A percentile compares a stretch with the other conserved stretches of the same genome.
Conservation (phyloP, 2,329 filamentous ascomycete species). For the Pyrenophora graminea region DNA sequence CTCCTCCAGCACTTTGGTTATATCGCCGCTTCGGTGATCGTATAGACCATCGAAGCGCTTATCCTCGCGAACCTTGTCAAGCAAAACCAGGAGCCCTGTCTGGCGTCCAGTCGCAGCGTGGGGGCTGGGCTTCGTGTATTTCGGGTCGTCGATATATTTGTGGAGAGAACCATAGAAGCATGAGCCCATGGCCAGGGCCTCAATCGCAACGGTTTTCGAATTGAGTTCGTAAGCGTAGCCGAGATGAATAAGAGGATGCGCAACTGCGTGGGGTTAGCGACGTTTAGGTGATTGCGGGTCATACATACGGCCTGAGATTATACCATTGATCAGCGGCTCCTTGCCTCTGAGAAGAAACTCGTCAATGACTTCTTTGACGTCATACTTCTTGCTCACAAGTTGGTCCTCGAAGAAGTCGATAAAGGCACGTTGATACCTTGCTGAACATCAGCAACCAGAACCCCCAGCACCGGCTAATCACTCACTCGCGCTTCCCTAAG, state of each 20-base stretch:
- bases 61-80: slow-evolving; percentile 72
- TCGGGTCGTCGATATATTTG: slow-evolving; percentile 70
- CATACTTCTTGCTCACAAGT: slow-evolving; percentile 74
- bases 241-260: slow-evolving; percentile 90
- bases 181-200: slow-evolving; percentile 74
- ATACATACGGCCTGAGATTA: slow-evolving; percentile 75
- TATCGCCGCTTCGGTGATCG: slow-evolving; percentile 63
- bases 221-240: slow-evolving; percentile 92
- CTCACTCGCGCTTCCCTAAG: slow-evolving; percentile 71
- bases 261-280: slow-evolving; percentile 60
- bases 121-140: slow-evolving; percentile 68
- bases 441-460: slow-evolving; percentile 13
- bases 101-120: slow-evolving; percentile 50
- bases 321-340: slow-evolving; percentile 76
- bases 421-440: slow-evolving; percentile 81
- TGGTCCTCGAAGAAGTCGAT: slow-evolving; percentile 96
- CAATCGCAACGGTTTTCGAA: slow-evolving; percentile 83
- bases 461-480: neutral
- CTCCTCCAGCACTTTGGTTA: slow-evolving; percentile 69
- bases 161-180: slow-evolving; percentile 63
- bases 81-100: slow-evolving; percentile 69
- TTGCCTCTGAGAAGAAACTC: slow-evolving; percentile 77
- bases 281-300: slow-evolving; percentile 13
- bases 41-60: slow-evolving; percentile 71
- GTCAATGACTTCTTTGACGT: slow-evolving; percentile 78